These are phyloP conservation scores for Xylariaceae sp. DNA, from an alignment of 2,329 filamentous ascomycete genomes.

Conservation along the genomic window DNA sequence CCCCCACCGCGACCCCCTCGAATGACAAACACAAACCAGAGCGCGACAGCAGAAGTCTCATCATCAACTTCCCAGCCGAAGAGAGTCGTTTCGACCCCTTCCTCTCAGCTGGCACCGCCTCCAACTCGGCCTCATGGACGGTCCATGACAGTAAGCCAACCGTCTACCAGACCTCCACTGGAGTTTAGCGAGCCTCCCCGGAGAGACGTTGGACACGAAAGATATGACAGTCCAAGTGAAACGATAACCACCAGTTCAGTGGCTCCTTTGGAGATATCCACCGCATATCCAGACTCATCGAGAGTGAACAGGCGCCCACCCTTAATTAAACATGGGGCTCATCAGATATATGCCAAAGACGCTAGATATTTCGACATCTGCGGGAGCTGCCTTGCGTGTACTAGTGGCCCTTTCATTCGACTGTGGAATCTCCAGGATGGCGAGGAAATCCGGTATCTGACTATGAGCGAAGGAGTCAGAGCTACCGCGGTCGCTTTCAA, in stretches of 20 bases:
- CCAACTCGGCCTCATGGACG: constrained; percentile 40
- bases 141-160: constrained; percentile 47
- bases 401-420: constrained; percentile 78
- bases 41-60: constrained; percentile 15
- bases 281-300: constrained; percentile 78
- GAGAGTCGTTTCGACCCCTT: constrained; percentile 43
- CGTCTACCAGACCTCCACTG: constrained; percentile 32
- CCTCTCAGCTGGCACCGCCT: constrained; percentile 36
- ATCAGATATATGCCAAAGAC: constrained; percentile 78
- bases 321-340: constrained; percentile 64
- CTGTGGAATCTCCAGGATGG: constrained; percentile 85
- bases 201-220: constrained; percentile 16
- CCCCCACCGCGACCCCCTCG: constrained; percentile 44
- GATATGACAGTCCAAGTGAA: constrained; percentile 11
- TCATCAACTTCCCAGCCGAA: constrained; percentile 27
- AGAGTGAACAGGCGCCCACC: constrained; percentile 82
- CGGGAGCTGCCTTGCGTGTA: constrained; percentile 74
- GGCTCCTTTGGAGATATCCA: constrained; percentile 44
- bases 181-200: constrained; percentile 33
- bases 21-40: constrained; percentile 22
- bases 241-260: constrained; percentile 19
- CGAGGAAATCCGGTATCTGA: constrained; percentile 73
- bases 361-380: constrained; percentile 82
- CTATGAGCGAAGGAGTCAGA: constrained; percentile 80
- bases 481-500: constrained; percentile 82